Evolutionary conservation across 148 eudicot genomes (phyloP).

Genomic region (Silene conica): DNA sequence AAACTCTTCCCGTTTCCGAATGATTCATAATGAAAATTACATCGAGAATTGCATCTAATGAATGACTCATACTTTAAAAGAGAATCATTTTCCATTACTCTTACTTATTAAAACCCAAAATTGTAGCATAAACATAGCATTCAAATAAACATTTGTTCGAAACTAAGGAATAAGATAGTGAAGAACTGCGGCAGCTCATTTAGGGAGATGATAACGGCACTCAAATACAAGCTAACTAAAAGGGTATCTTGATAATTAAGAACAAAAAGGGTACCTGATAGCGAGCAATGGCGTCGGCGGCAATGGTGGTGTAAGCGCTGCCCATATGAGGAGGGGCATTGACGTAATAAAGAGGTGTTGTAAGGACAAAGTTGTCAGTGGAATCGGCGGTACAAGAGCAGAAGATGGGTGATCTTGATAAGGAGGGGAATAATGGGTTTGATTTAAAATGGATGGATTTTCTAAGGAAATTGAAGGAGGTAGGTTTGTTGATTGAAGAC

Average conservation of each 20-base stretch:
- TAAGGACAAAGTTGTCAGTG: conserved; percentile 60
- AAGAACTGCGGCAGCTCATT: too few species aligned
- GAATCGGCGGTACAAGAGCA: conserved; percentile 35
- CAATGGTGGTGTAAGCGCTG: conserved; percentile 97
- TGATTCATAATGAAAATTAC: neutral
- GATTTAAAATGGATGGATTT: conserved; percentile 16
- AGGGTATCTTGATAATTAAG: too few species aligned
- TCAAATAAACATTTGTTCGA: too few species aligned
- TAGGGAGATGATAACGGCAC: too few species aligned
- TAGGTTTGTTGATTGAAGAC: conserved; percentile 25
- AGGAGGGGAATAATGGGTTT: conserved; percentile 18
- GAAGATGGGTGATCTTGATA: conserved; percentile 32
- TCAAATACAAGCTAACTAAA: too few species aligned
- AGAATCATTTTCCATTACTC: too few species aligned
- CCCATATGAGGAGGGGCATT: conserved; percentile 99
- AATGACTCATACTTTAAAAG: too few species aligned
- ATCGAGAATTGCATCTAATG: neutral
- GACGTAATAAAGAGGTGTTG: conserved; percentile 97
- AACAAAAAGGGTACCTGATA: conserved; percentile 55
- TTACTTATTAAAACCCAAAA: too few species aligned
- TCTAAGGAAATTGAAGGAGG: conserved; percentile 24
- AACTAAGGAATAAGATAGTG: too few species aligned
- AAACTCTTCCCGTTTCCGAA: neutral
- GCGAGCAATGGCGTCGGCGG: conserved; percentile 96
- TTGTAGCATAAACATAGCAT: too few species aligned